These are phyloP conservation scores for Cytospora chrysosperma DNA, from an alignment of 2,329 filamentous ascomycete genomes.

Conservation along the genomic window DNA sequence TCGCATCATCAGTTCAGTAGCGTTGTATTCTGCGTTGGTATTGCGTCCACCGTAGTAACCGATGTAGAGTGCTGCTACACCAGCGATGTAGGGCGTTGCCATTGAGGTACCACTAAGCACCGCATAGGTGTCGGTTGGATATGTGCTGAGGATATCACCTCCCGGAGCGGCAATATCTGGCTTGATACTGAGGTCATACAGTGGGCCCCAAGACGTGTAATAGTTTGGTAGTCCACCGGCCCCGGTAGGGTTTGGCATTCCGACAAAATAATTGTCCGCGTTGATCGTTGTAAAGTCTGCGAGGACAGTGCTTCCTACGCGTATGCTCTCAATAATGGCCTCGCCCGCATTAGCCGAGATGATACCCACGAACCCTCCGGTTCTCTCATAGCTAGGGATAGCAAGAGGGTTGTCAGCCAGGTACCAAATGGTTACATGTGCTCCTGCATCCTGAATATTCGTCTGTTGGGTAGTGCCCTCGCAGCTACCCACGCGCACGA, in stretches of 20 bases:
- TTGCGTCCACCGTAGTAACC: constrained; percentile 21
- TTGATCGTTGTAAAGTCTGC: constrained; percentile 25
- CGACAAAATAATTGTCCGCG: constrained; percentile 24
- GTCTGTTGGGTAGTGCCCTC: constrained; percentile 31
- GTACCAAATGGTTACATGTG: constrained; percentile 42
- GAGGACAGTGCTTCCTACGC: constrained; percentile 23
- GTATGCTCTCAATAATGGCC: constrained; percentile 26
- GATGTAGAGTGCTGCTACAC: constrained; percentile 35
- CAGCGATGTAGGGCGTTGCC: constrained; percentile 45
- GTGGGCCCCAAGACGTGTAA: constrained; percentile 42
- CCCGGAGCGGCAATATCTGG: constrained; percentile 41
- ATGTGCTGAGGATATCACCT: constrained; percentile 44
- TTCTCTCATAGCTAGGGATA: constrained; percentile 9
- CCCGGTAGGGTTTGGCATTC: constrained; percentile 29
- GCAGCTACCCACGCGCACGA: constrained; percentile 37
- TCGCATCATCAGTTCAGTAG: constrained; percentile 12
- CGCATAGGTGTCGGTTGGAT: constrained; percentile 35
- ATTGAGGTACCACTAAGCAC: constrained; percentile 48
- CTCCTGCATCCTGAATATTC: constrained; percentile 40
- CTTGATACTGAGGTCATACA: constrained; percentile 40
- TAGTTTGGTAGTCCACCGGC: constrained; percentile 33
- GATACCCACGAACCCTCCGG: constrained; percentile 22
- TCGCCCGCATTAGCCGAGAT: constrained; percentile 22
- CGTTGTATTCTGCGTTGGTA: constrained; percentile 7
- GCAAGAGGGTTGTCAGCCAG: constrained; percentile 31